Percentiles rank a stretch among this genome's conserved stretches.
These are phyloP conservation scores for Aphanomyces astaci DNA, from an alignment of 352 stramenopile genomes.

Conservation along the genomic window DNA sequence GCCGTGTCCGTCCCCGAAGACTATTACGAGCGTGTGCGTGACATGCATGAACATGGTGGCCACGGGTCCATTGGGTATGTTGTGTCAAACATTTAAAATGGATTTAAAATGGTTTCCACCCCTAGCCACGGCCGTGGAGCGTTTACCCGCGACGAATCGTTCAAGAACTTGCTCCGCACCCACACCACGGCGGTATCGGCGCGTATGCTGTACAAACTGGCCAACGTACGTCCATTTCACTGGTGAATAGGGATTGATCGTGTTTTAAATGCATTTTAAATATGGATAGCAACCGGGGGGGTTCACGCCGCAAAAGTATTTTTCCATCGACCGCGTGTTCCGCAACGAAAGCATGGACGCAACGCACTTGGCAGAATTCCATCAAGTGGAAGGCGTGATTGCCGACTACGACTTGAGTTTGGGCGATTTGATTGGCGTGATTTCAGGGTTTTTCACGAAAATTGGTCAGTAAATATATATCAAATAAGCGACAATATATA, in stretches of 20 bases:
- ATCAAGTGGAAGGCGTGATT: conserved; percentile 99
- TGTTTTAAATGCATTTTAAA: too few relatives aligned
- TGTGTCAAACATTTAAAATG: too few relatives aligned
- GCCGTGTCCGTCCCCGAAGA: conserved; percentile 91
- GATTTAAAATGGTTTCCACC: too few relatives aligned
- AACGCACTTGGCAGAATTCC: conserved; percentile 99
- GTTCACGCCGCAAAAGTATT: conserved; percentile 98
- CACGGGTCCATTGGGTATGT: conserved; percentile 96
- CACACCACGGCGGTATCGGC: conserved; percentile 99
- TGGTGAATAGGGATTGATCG: conserved; percentile 2
- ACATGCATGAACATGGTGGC: conserved; percentile 97
- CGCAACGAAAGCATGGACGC: conserved; percentile 99
- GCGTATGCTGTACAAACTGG: conserved; percentile 98
- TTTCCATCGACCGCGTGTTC: conserved; percentile 99
- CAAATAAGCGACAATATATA: too few relatives aligned
- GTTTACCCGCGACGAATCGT: conserved; percentile 93
- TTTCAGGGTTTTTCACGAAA: conserved; percentile 99
- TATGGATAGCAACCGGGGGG: conserved; percentile 75
- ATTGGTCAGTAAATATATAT: conserved; percentile 61
- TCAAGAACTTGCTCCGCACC: conserved; percentile 98
- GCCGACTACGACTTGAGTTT: conserved; percentile 98
- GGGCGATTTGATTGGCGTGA: conserved; percentile 98
- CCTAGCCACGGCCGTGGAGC: conserved; percentile 72
- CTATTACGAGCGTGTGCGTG: conserved; percentile 98
- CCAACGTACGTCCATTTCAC: conserved; percentile 33